phyloP scores from a whole-genome alignment of 1,284 basidiomycete genomes.

The Leccinum huronense region DNA sequence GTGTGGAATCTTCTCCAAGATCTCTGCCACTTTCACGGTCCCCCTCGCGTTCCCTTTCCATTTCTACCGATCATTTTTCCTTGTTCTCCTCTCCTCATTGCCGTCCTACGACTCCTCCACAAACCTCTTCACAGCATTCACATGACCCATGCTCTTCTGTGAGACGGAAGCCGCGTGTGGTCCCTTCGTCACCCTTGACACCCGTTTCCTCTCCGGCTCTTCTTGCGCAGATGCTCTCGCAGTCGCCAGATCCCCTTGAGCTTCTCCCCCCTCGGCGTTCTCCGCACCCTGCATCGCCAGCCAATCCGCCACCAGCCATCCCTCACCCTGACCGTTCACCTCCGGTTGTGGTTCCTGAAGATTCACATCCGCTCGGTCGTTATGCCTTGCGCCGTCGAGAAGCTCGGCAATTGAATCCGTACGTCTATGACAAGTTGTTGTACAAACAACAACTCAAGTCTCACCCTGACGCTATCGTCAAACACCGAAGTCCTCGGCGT shows the following conservation, averaged over 20 bases:
- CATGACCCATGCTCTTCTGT: constrained; percentile 3
- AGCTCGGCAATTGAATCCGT: constrained; percentile 54
- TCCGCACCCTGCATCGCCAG: not conserved
- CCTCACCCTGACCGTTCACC: constrained; percentile 1
- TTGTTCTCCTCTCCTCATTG: constrained; percentile 13
- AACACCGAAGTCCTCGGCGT: constrained; percentile 36
- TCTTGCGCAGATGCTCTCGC: constrained; percentile 13
- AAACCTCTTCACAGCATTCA: constrained; percentile 18
- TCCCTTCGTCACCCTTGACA: constrained; percentile 28
- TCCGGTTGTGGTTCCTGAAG: constrained; percentile 15
- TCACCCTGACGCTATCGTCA: constrained; percentile 61
- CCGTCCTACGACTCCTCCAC: constrained; percentile 17
- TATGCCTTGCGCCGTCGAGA: constrained; percentile 53
- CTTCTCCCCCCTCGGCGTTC: constrained; percentile 14
- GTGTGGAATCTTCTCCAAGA: constrained; percentile 3
- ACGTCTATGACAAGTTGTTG: constrained; percentile 46
- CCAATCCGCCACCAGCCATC: not conserved
- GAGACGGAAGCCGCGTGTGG: not conserved
- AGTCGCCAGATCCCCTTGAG: constrained; percentile 30
- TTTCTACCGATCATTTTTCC: constrained; percentile 8
- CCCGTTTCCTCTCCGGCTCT: constrained; percentile 22
- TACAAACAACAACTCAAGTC: constrained; percentile 48
- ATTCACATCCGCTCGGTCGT: constrained; percentile 31
- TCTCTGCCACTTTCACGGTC: constrained; percentile 4
- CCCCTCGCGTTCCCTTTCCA: constrained; percentile 12